Evolutionary conservation across 2,329 filamentous ascomycete species (phyloP), one percentile per base, ranked within the genome.

Genomic region (Fusarium foetens): DNA sequence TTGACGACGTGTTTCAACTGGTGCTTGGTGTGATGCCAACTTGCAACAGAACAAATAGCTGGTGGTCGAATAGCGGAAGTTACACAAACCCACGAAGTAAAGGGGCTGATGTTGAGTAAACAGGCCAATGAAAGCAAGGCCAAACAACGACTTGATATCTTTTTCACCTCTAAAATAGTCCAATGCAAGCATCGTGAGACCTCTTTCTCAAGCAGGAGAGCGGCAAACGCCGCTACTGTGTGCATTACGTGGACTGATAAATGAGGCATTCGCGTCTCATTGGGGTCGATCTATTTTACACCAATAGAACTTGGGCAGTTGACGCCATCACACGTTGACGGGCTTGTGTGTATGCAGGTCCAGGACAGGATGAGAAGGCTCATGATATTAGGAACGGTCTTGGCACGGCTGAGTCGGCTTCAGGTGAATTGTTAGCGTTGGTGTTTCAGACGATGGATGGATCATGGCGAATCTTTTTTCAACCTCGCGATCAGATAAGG

Each of bases 401-500:
- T 68, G 66, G 66, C 66, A 68, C 66, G 66, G 66, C 65, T 68
- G 51, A 48, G 58, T 68, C 66, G 66, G 66, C 66, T 58, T 16
- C 35, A 39, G 38, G 43, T 31, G 52, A 58, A 31, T 21, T 58
- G 41, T 43, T 58, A 46, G 36, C 35, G 43, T 48, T 42, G 58
- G 52, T 48, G 65, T 69, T 68, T 69, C 65, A 63, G 51, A 64
- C 42, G 45, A 68, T 31, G 46, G 46, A 49, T 49, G 46, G 46
- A 49, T 33, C 29, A 23, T 49, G 39, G 65, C 27, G 38, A 51
- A 36, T 39, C 66, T 58, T 46, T 52, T 23, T 31, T 36, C 33
- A 23, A 27, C 36, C 41, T 63, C 39, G 33, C 14, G 17, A 63
- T 68, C 58, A 68, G 64, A 69, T 64, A 58, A 62, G 41, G 42